Base-by-base conservation (phyloP, 31 red algal species). In the Odonthalia washingtoniensis region DNA sequence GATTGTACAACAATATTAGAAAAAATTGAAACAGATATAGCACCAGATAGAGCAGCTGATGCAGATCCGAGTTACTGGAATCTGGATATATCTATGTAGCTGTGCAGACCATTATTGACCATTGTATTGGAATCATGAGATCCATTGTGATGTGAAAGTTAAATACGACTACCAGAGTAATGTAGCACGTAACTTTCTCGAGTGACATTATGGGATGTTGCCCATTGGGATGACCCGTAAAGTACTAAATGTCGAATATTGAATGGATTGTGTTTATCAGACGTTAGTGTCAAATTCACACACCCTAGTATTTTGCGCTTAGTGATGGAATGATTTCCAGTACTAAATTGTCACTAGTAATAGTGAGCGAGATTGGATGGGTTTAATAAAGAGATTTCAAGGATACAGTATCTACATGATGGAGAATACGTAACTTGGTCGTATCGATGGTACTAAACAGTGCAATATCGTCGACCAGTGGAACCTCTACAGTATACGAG, bases 171-270 rank as follows among this genome's bases (percentile, higher is more conserved):
- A n/a, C 41, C 41, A 40, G 33, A 35, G 5, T 41, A 41, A 18
- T 75, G 72, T 24, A 75, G 9, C 5, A 75, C 41, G 38, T 75
- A 40, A 6, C 72, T 38, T 14, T 75, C 3, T 40, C 33, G 35
- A 18, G 72, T 75, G 3, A 38, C 72, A 75, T 75, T 34, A 5
- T 18, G 35, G 6, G 33, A 28, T 4, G 41, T 39, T 4, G 41
- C 17, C 33, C 38, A 75, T 75, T 75, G 9, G 27, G 4, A 5
- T 6, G 72, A 75, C 27, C 72, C 31, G 2, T 75, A 28, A 6
- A 75, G 4, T 27, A 75, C 38, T 6, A 75, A 42, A 41, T 40
- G 72, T 24, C 72, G 14, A 41, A 75, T 75, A 5, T 18, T n/a
- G 3, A 36, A 6, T 39, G 72, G 49, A 21, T 21, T 57, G 21